Percentiles rank a stretch among this genome's conserved stretches.
Evolutionary conservation across 139 green algal genomes (phyloP).

Genomic region (Nannochloris sp.): DNA sequence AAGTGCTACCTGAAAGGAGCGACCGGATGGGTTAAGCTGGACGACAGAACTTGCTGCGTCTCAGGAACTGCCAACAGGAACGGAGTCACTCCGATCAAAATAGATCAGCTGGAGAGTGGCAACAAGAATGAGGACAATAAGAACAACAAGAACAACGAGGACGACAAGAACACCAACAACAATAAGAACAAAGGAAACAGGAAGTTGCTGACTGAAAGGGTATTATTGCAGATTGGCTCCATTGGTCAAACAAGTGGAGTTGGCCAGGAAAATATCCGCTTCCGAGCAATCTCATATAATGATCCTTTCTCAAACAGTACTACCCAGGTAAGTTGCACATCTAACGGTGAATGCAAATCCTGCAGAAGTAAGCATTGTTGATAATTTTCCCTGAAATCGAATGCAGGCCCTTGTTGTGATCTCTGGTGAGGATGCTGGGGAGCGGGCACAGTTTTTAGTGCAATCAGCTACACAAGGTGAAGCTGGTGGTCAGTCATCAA

Average conservation of each 20-base stretch:
- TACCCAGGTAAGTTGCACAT: neutral
- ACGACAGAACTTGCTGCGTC: slow-evolving; percentile 3
- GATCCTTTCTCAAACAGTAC: neutral
- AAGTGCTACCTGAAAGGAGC: slow-evolving; percentile 8
- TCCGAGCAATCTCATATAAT: neutral
- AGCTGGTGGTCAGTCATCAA: neutral
- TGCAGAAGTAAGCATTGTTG: neutral
- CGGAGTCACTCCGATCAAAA: neutral
- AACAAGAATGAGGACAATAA: slow-evolving; percentile 11
- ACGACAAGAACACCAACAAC: slow-evolving; percentile 12
- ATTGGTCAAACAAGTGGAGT: neutral
- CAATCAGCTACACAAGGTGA: neutral
- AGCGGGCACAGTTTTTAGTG: neutral
- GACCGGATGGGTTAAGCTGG: neutral
- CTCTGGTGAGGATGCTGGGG: neutral
- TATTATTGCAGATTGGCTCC: slow-evolving; percentile 1
- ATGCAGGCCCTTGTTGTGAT: slow-evolving; percentile 2
- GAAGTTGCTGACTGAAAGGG: neutral
- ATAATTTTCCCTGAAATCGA: neutral
- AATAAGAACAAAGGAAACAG: slow-evolving; percentile 9
- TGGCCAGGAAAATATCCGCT: slow-evolving; percentile 5
- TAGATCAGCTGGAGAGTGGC: neutral
- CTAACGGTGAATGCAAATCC: neutral
- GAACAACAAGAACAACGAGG: slow-evolving; percentile 1
- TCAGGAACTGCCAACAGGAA: slow-evolving; percentile 4